phyloP scores from a whole-genome alignment of 306 rosid species.

The Oemleria cerasiformis region DNA sequence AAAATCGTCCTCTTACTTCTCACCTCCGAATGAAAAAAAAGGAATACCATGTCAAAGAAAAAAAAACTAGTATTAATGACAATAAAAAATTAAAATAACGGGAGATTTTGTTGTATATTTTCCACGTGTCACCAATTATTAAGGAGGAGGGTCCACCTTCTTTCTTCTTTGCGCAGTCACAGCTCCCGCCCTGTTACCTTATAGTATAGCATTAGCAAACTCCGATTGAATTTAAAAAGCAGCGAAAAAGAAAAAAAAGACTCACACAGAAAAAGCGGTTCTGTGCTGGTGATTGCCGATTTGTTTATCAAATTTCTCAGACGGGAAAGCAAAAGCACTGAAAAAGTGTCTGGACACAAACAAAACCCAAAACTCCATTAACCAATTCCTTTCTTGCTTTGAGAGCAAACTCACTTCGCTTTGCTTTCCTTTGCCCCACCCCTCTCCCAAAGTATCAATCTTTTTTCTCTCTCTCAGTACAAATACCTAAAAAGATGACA shows the following conservation, averaged over 20 bases:
- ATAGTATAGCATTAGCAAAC: background rate
- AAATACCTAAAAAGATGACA: constrained; percentile 1
- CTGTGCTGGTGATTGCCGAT: constrained; percentile 2
- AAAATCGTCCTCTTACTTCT: no score
- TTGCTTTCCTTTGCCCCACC: constrained; percentile 36
- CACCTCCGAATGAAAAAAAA: no score
- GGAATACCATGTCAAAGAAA: no score
- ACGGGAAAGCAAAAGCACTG: constrained; percentile 35
- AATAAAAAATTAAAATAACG: background rate
- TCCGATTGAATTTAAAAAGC: background rate
- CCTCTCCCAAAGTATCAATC: constrained; percentile 66
- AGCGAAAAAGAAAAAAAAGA: background rate
- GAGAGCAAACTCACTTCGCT: constrained; percentile 40
- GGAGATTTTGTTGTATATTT: background rate
- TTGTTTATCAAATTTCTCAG: constrained; percentile 15
- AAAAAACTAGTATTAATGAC: no score
- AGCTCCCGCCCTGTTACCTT: background rate
- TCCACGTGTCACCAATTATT: background rate
- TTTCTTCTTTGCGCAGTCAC: background rate
- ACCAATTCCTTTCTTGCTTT: constrained; percentile 55
- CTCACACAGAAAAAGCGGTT: background rate
- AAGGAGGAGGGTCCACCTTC: background rate
- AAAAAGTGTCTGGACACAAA: constrained; percentile 5
- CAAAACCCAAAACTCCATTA: background rate
- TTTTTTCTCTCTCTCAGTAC: constrained; percentile 26